phyloP scores from a whole-genome alignment of 1,139 yeast genomes.

The Candida sp. region DNA sequence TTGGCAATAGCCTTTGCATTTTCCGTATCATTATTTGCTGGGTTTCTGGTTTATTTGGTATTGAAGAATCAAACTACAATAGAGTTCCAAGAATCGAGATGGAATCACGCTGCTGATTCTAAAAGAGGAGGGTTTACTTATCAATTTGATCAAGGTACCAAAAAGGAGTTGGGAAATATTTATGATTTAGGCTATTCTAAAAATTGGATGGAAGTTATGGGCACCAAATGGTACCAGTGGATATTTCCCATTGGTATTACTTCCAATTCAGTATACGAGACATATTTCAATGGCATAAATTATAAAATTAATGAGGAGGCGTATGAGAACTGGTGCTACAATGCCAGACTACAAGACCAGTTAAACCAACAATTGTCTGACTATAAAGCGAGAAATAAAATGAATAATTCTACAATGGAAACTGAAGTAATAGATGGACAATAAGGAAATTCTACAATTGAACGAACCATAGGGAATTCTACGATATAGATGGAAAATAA shows the following conservation, averaged over 20 bases:
- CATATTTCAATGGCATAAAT: conserved; percentile 46
- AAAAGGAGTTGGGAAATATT: conserved; percentile 52
- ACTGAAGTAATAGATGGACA: no score
- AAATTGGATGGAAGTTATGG: conserved; percentile 78
- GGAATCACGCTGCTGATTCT: conserved; percentile 38
- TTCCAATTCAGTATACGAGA: conserved; percentile 17
- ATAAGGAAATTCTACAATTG: no score
- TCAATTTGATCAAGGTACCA: conserved; percentile 32
- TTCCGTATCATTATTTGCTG: conserved; percentile 57
- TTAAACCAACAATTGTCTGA: conserved; percentile 42
- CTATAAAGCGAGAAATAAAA: conserved; percentile 18
- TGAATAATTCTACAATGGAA: no score
- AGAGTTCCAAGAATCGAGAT: conserved; percentile 61
- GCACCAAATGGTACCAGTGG: conserved; percentile 64
- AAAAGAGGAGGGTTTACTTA: conserved; percentile 22
- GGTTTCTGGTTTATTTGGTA: conserved; percentile 59
- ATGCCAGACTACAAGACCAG: conserved; percentile 44
- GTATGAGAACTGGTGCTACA: conserved; percentile 38
- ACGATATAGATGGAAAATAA: no score
- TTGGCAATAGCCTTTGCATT: conserved; percentile 62
- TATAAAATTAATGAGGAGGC: conserved; percentile 44
- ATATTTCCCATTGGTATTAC: conserved; percentile 54
- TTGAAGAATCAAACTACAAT: conserved; percentile 72
- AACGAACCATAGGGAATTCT: no score
- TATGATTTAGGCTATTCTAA: conserved; percentile 64